A percentile compares a stretch with the other conserved stretches of the same genome.
Evolutionary conservation across 805 yeast genomes (phyloP).

Genomic region (Lipomyces japonicus): DNA sequence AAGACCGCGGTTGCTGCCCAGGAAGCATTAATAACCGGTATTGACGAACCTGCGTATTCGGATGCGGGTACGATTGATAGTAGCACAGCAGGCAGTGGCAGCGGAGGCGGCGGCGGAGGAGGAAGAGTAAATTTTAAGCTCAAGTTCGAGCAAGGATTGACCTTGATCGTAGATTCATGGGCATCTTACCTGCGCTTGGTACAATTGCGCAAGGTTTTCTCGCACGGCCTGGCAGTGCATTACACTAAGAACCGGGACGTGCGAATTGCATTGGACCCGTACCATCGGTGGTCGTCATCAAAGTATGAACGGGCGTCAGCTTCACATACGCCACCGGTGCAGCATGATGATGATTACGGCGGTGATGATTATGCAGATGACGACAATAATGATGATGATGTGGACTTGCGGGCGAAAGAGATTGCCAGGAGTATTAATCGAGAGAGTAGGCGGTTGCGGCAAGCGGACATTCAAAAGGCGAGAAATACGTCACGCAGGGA

Average conservation of each 20-base stretch:
- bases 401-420: constrained; percentile 5
- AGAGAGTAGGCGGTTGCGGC: constrained; percentile 5
- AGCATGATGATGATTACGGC: constrained; percentile 4
- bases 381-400: constrained; percentile 1
- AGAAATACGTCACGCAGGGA: constrained; percentile 3
- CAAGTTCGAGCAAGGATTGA: constrained; percentile 22
- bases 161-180: constrained; percentile 29
- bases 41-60: too few species aligned
- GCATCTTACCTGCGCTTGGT: constrained; percentile 23
- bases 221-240: constrained; percentile 31
- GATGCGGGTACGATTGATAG: too few species aligned
- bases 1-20: constrained; percentile 12
- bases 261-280: constrained; percentile 18
- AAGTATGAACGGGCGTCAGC: constrained; percentile 9
- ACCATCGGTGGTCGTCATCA: constrained; percentile 6
- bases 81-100: neutral
- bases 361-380: constrained; percentile 9
- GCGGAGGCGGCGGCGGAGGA: constrained; percentile 3
- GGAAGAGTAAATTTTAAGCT: constrained; percentile 12
- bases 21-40: too few species aligned
- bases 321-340: neutral
- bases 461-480: constrained; percentile 11
- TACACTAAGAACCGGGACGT: constrained; percentile 26
- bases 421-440: neutral
- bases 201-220: constrained; percentile 23